Evolutionary conservation across 2,329 filamentous ascomycete genomes (phyloP), one percentile per base, ranked within the genome.

Genomic region (Cladosporium sp.): DNA sequence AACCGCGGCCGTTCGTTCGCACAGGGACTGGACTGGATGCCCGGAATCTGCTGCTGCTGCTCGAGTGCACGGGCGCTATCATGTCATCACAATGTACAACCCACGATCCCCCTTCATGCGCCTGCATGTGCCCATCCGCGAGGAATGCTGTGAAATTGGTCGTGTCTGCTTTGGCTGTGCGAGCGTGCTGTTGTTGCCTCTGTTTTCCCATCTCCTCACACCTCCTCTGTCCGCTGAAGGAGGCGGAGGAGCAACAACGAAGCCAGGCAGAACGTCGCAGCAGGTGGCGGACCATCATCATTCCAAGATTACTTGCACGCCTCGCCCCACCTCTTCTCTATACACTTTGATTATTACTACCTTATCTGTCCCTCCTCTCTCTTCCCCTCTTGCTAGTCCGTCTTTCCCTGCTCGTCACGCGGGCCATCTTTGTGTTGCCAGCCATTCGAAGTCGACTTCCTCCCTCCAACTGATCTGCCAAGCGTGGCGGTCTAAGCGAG

Each of bases 81-180:
- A 33, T 57, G 55, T 57, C 55, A 57, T 57, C 55, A 57, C 55
- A 57, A 57, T 46, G 55, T 57, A 57, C 55, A 57, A 57, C 33
- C 55, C 33, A 40, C 55, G 28, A 28, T 23, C 21, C 55, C 55
- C 53, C 55, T 40, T 37, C 28, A 33, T 11, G 29, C 52, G 52
- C 29, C 28, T 55, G 52, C 52, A 55, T 55, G 52, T 55, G 52
- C 16, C 28, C 18, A 21, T 55, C 52, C 52, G 29, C 18, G 12
- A 55, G 52, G 52, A 55, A 55, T 55, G 52, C 28, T 12, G 28
- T 55, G 52, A n/a, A 28, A n/a, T 31, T 21, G 5, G 28, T n/a
- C 52, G 29, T 31, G 28, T 33, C 31, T 10, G 11, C 3, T 31
- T n/a, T 23, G n/a, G 28, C 11, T 53, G 50, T 53, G 52, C 10